Percentiles rank a stretch among this genome's conserved stretches.
Evolutionary conservation across 2,329 filamentous ascomycete species (phyloP).

Genomic region (Ceratocystiopsis sp.): DNA sequence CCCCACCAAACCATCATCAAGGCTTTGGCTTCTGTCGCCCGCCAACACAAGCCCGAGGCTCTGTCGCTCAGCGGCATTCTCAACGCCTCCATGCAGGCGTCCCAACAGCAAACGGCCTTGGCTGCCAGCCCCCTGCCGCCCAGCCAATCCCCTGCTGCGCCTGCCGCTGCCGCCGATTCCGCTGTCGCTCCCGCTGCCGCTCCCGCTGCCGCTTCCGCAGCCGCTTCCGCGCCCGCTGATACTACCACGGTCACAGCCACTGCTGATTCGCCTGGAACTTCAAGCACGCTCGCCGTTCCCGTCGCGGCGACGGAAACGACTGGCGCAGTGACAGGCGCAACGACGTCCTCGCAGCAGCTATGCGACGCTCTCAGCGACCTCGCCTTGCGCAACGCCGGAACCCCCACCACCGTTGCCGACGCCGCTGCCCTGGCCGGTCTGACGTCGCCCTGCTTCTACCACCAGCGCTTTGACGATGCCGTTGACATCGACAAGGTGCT

Average conservation of each 20-base stretch:
- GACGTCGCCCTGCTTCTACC: conserved; percentile 93
- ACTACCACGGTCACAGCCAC: conserved; percentile 9
- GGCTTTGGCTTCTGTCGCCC: conserved; percentile 52
- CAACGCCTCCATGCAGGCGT: conserved; percentile 18
- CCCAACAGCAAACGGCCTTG: conserved; percentile 13
- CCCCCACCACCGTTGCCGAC: conserved; percentile 19
- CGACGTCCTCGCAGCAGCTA: conserved; percentile 42
- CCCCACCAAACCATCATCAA: conserved; percentile 73
- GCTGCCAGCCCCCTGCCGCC: background rate
- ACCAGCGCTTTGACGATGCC: conserved; percentile 89
- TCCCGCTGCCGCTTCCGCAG: background rate
- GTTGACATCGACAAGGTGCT: conserved; percentile 90
- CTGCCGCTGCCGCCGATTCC: background rate
- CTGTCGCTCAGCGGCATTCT: conserved; percentile 46
- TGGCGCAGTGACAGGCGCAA: conserved; percentile 6
- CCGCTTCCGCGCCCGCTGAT: conserved; percentile 9
- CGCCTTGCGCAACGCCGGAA: conserved; percentile 20
- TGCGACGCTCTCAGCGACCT: conserved; percentile 42
- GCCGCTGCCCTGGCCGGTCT: conserved; percentile 43
- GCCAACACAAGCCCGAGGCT: conserved; percentile 43
- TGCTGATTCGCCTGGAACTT: background rate
- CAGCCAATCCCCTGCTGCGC: conserved; percentile 13
- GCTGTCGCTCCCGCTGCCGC: background rate
- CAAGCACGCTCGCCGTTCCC: background rate
- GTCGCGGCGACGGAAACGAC: background rate